These are phyloP conservation scores for Hypericum perforatum DNA, from an alignment of 345 rosid genomes.

Conservation along the genomic window DNA sequence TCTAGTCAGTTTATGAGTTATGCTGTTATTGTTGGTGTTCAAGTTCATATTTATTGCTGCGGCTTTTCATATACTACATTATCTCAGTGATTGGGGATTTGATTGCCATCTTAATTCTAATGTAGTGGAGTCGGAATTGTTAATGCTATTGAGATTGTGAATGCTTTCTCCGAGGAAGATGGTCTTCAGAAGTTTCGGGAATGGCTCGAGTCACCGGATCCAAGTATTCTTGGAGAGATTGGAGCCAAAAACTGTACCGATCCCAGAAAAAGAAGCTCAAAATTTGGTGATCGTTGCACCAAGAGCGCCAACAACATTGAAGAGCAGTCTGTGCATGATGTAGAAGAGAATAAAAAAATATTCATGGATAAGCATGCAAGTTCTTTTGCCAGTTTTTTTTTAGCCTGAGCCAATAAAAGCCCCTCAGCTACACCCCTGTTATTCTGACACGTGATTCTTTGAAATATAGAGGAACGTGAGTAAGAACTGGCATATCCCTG, in stretches of 20 bases:
- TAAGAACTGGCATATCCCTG: slow-evolving; percentile 95
- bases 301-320: slow-evolving; percentile 9
- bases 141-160: slow-evolving; percentile 89
- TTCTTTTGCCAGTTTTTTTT: slow-evolving; percentile 1
- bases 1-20: background rate
- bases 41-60: background rate
- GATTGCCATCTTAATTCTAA: slow-evolving; percentile 1
- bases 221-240: slow-evolving; percentile 62
- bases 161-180: slow-evolving; percentile 88
- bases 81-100: background rate
- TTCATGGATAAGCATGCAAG: slow-evolving; percentile 87
- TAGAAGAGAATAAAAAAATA: slow-evolving; percentile 43
- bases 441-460: slow-evolving; percentile 5
- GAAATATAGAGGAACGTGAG: slow-evolving; percentile 76
- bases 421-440: slow-evolving; percentile 6
- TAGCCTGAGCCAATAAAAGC: slow-evolving; percentile 1
- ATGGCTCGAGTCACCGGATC: slow-evolving; percentile 99
- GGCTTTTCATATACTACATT: background rate
- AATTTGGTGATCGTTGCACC: slow-evolving; percentile 19
- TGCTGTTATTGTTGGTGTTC: background rate
- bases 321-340: slow-evolving; percentile 21
- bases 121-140: slow-evolving; percentile 97
- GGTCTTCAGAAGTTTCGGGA: slow-evolving; percentile 81
- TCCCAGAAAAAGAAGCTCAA: slow-evolving; percentile 37
- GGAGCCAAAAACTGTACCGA: slow-evolving; percentile 26